Evolutionary conservation across 352 stramenopile species (phyloP).

Genomic region (Phytophthora cryptogea): DNA sequence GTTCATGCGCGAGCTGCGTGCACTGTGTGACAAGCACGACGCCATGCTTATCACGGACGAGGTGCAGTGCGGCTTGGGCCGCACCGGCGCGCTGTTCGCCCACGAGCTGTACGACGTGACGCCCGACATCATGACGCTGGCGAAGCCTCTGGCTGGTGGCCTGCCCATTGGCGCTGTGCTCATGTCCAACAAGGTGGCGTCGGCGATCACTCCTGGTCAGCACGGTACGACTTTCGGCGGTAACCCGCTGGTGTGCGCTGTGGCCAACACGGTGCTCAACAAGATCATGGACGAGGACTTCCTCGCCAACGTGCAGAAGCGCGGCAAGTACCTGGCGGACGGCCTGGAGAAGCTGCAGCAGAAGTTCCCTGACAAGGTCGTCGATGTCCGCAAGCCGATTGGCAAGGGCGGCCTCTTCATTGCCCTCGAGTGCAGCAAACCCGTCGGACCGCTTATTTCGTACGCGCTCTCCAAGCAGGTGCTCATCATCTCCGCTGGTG

Average conservation of each 20-base stretch:
- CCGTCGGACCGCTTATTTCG: conserved; percentile 63
- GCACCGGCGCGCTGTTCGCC: conserved; percentile 94
- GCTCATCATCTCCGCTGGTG: conserved; percentile 81
- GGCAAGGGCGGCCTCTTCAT: conserved; percentile 79
- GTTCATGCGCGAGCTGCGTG: conserved; percentile 91
- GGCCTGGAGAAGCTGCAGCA: conserved; percentile 65
- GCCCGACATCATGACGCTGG: conserved; percentile 96
- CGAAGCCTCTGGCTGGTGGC: conserved; percentile 96
- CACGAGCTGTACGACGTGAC: conserved; percentile 94
- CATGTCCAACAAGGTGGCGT: conserved; percentile 89
- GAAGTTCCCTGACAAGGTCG: conserved; percentile 76
- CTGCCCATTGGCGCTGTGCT: conserved; percentile 97
- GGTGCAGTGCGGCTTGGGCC: conserved; percentile 97
- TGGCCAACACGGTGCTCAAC: conserved; percentile 82
- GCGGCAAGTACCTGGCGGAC: conserved; percentile 59
- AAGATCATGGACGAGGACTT: conserved; percentile 78
- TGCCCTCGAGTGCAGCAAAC: conserved; percentile 76
- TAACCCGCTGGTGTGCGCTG: conserved; percentile 95
- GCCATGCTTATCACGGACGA: conserved; percentile 99
- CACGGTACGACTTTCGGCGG: conserved; percentile 97
- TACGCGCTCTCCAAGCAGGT: conserved; percentile 78
- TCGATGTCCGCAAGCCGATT: conserved; percentile 66
- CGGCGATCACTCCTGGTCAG: conserved; percentile 91
- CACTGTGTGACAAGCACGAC: conserved; percentile 93
- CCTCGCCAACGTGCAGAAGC: conserved; percentile 73